Base-by-base conservation (phyloP, 805 yeast genomes). In the Sugiyamaella smithiae region DNA sequence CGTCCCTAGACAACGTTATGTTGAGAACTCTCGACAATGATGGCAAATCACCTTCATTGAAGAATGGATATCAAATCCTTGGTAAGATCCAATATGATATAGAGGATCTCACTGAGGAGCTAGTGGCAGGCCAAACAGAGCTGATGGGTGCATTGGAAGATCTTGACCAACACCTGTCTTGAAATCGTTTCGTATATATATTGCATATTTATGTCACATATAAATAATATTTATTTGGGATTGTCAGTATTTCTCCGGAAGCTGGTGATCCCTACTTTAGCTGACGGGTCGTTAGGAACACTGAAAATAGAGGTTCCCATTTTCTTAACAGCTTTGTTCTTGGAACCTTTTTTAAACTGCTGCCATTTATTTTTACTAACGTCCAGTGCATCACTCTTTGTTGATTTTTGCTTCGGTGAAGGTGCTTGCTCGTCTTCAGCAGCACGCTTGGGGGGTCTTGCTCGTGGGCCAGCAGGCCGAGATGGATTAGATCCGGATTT, bases 351-450 rank as follows among this genome's bases (percentile, higher is more conserved):
- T 26, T 50, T 49, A 46, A 63, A 63, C 45, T 49, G 37, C 43
- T 63, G 63, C 67, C 67, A 63, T 40, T 58, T 61, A 4, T 40
- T 46, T 48, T 63, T 56, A 33, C 57, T 46, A 9, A 46, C 40
- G 11, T 57, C 61, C 38, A 61, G 50, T 2, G 49, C 33, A 25
- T 50, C 29, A 5, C 53, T 54, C 28, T 53, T 48, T 22, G 55
- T 33, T 8, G 52, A 49, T 8, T 25, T 28, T 20, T 14, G 9
- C 20, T 14, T 19, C 11, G 7, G 7, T 19, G 38, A 3, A 5
- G 38, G 20, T 4, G 38, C 22, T 35, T 14, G 19, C 20, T 35
- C 38, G 20, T 35, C 38, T 7, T 26, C 29, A n/a, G 38, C 38
- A 4, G 22, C 20, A 4, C 38, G 19, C 38, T 35, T 35, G 4